phyloP scores from a whole-genome alignment of 495 filamentous ascomycete species.

The Aspergillus leporis region DNA sequence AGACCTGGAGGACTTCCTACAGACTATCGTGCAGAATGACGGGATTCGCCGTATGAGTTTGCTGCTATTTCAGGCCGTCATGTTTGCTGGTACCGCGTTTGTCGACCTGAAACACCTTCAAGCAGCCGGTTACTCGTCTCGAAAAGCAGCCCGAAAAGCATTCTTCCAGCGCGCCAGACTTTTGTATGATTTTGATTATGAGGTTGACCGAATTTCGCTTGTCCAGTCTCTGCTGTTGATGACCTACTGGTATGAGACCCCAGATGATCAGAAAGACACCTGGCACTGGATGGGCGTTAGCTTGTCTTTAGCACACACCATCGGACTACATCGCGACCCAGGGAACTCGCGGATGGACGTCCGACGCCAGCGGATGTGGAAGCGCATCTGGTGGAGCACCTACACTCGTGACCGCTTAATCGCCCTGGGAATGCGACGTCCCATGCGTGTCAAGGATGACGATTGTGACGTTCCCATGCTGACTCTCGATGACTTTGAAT shows the following conservation, averaged over 20 bases:
- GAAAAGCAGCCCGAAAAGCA: slow-evolving; percentile 72
- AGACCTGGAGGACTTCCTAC: slow-evolving; percentile 72
- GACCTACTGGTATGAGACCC: slow-evolving; percentile 91
- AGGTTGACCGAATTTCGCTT: slow-evolving; percentile 76
- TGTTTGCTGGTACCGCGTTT: slow-evolving; percentile 79
- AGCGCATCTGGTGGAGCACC: slow-evolving; percentile 92
- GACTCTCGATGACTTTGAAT: slow-evolving; percentile 78
- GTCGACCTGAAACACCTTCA: slow-evolving; percentile 69
- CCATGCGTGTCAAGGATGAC: slow-evolving; percentile 83
- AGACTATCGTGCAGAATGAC: slow-evolving; percentile 62
- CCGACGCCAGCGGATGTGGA: slow-evolving; percentile 75
- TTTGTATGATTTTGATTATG: slow-evolving; percentile 85
- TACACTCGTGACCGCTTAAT: slow-evolving; percentile 89
- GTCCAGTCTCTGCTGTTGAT: slow-evolving; percentile 82
- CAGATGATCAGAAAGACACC: slow-evolving; percentile 86
- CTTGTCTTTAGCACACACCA: slow-evolving; percentile 78
- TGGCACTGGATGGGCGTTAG: slow-evolving; percentile 94
- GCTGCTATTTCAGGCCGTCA: slow-evolving; percentile 77
- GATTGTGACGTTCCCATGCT: slow-evolving; percentile 91
- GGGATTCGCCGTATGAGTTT: slow-evolving; percentile 71
- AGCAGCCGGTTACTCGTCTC: slow-evolving; percentile 65
- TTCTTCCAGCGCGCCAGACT: slow-evolving; percentile 78
- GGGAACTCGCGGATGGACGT: slow-evolving; percentile 69
- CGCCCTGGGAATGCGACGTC: slow-evolving; percentile 85
- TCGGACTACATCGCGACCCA: slow-evolving; percentile 80